Percentiles rank a stretch among this genome's conserved stretches.
phyloP scores from a whole-genome alignment of 2,329 filamentous ascomycete genomes.

The Coccinonectria pachysandricola region DNA sequence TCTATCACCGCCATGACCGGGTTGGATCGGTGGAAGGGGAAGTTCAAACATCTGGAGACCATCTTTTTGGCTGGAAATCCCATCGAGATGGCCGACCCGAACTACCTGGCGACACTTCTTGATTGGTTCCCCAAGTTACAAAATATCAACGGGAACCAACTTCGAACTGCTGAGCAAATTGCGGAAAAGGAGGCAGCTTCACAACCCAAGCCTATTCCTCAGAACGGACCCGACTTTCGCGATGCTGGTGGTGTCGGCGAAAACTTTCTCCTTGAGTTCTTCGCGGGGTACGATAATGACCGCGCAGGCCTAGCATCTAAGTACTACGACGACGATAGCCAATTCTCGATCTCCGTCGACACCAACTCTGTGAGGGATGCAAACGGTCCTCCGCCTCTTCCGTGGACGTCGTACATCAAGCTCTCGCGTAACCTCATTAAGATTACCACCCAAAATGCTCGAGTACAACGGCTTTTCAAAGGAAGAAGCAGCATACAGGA shows the following conservation, averaged over 20 bases:
- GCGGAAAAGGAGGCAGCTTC: slow-evolving; percentile 41
- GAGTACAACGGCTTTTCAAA: slow-evolving; percentile 54
- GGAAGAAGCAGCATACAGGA: slow-evolving; percentile 56
- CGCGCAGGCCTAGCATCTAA: slow-evolving; percentile 49
- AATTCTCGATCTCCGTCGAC: slow-evolving; percentile 68
- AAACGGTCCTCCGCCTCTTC: slow-evolving; percentile 32
- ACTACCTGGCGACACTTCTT: slow-evolving; percentile 58
- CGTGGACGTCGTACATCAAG: slow-evolving; percentile 68
- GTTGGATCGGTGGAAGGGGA: slow-evolving; percentile 66
- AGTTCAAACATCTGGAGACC: slow-evolving; percentile 70
- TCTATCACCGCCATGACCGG: slow-evolving; percentile 57
- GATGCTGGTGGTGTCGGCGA: slow-evolving; percentile 68
- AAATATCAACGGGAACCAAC: slow-evolving; percentile 62
- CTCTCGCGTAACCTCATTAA: slow-evolving; percentile 68
- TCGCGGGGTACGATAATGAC: slow-evolving; percentile 63
- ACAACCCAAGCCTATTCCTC: slow-evolving; percentile 47
- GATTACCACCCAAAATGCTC: slow-evolving; percentile 48
- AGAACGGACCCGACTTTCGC: slow-evolving; percentile 58
- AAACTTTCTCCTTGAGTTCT: slow-evolving; percentile 65
- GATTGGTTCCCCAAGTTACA: slow-evolving; percentile 77
- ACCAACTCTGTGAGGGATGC: slow-evolving; percentile 42
- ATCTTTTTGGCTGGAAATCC: slow-evolving; percentile 72
- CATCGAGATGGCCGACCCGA: slow-evolving; percentile 48
- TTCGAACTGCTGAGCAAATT: slow-evolving; percentile 63
- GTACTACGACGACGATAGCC: slow-evolving; percentile 67